Conservation (phyloP, 176 grass and related monocot genomes). For the Oropetium thomaeum region DNA sequence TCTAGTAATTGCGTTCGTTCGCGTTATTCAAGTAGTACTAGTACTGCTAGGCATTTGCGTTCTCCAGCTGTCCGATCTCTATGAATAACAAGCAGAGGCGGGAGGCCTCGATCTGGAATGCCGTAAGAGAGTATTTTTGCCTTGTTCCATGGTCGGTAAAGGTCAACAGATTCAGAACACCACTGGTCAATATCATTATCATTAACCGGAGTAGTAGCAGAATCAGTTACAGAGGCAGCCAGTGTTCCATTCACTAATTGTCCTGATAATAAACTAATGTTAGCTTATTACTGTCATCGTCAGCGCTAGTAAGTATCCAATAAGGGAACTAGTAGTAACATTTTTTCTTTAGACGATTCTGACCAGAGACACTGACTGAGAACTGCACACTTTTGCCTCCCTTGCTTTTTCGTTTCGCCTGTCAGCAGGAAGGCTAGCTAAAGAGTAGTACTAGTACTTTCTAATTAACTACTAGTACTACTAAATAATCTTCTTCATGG, state of each 20-base stretch:
- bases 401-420: no score
- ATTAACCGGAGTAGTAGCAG: neutral
- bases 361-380: neutral
- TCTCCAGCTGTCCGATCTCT: neutral
- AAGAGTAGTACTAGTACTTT: neutral
- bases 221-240: neutral
- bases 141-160: neutral
- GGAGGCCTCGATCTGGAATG: neutral
- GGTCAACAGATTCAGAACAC: neutral
- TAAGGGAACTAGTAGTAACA: no score
- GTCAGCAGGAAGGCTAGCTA: neutral
- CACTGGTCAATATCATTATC: neutral
- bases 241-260: neutral
- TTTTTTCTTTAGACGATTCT: no score
- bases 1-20: no score
- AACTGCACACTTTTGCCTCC: no score
- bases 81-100: neutral
- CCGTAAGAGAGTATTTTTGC: neutral
- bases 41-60: no score
- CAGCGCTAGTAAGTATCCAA: no score
- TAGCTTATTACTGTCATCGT: neutral
- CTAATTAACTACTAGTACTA: neutral
- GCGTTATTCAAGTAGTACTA: no score
- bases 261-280: neutral
- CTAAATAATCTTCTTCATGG: no score